Base-by-base conservation (phyloP, 2,329 filamentous ascomycete genomes). In the Byssothecium circinans region DNA sequence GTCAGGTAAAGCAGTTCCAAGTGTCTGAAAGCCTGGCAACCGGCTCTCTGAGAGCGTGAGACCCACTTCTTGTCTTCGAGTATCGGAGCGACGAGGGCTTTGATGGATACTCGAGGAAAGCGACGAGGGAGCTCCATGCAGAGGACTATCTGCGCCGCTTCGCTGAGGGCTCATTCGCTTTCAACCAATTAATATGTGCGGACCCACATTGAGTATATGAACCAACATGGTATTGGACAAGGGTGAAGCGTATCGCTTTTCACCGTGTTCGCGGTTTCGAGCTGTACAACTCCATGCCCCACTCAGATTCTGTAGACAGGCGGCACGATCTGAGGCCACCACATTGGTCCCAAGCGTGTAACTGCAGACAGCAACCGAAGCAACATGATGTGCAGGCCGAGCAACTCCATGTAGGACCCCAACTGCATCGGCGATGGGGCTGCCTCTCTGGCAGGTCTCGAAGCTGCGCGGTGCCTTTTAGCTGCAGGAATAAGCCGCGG, bases 251-350 rank as follows among this genome's bases (percentile, higher is more conserved):
- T 45, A 46, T 41, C 43, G 39, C 41, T 23, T 48, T 23, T 15
- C 29, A 30, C 20, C 2, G 43, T 34, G 43, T 33, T 41, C 41
- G 42, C 44, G 42, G 49, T 42, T 30, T 25, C 10, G 23, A 6
- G 10, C 37, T 41, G 48, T 41, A 49, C 50, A n/a, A 43, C 48
- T 20, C 14, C 3, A 35, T 15, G 35, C 53, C 50, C 53, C 45
- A 47, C 47, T 50, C 41, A 48, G 52, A 57, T 56, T 45, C 54
- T 57, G 58, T 56, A 50, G 36, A 38, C 39, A 20, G 43, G 43
- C 46, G 49, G 57, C 57, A 56, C 56, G 56, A 61, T 61, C 54
- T 57, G 41, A 40, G 47, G 54, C 32, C 37, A 41, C 47, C 47
- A 29, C 38, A 41, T 12, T 49, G 52, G 50, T 15, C 40, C 45